Base-by-base conservation (phyloP, 1,139 yeast genomes). In the Pichia sp. region DNA sequence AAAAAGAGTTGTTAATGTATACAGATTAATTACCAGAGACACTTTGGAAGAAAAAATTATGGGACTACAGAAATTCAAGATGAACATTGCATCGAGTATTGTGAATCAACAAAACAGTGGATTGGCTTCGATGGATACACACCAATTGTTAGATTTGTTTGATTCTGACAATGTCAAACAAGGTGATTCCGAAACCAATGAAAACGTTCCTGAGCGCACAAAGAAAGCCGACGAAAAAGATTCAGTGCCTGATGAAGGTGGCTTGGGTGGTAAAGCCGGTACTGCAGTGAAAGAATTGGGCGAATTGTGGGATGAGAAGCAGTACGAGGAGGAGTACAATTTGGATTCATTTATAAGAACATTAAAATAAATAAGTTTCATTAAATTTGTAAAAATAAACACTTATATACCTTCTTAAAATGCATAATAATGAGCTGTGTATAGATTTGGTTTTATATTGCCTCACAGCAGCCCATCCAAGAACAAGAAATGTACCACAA, bases 31-130 rank as follows among this genome's bases (percentile, higher is more conserved):
- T 47, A 94, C 99, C 7, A 82, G 88, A 59, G 82, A 86, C 56
- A 92, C 98, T 0, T 71, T 94, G 52, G 99, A 94, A 63, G 98
- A 92, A 60, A 90, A 94, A 66, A 94, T 94, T 52, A 94, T 94
- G 99, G 97, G 98, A 37, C 72, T 94, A 55, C 99, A 94, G 60
- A 87, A 87, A 64, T 94, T 94, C 77, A 94, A 94, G 67, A 83
- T 94, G 84, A 92, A 90, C 61, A 87, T 94, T 60, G 99, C 98
- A 0, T 85, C 95, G 0, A 86, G 97, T 0, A 86, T 94, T 56
- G 95, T 94, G 45, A 90, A 90, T 60, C 99, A 94, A 64, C 98
- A 94, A 61, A 94, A 94, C 62, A 77, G 95, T 9, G 98, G 97
- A 1, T 73, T 94, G 54, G 78, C 87, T 5, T 86, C 97, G 0